These are phyloP conservation scores for Myriosclerotinia scirpicola DNA, from an alignment of 2,329 filamentous ascomycete genomes.

Conservation along the genomic window DNA sequence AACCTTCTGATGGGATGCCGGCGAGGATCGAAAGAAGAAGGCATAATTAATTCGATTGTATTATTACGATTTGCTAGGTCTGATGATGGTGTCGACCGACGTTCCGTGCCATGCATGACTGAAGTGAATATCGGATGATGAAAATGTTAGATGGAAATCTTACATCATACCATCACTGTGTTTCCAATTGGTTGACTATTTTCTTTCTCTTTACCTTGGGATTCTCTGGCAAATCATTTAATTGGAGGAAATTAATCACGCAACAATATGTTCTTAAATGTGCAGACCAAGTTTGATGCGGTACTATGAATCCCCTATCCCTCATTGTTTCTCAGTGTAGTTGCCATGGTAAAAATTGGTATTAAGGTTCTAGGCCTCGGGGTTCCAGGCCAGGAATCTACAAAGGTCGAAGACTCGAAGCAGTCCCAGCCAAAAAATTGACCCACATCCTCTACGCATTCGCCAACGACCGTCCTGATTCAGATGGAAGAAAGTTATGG, in stretches of 20 bases:
- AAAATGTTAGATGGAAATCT: not conserved
- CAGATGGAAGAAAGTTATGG: too few species aligned
- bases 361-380: not conserved
- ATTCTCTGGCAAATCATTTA: not conserved
- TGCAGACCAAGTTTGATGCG: not conserved
- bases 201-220: not conserved
- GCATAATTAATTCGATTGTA: conserved; percentile 11
- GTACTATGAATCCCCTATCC: not conserved
- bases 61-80: conserved; percentile 7
- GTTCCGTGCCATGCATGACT: too few species aligned
- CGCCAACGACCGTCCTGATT: too few species aligned
- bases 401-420: too few species aligned
- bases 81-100: not conserved
- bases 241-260: not conserved
- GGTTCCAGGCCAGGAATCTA: not conserved
- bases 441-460: too few species aligned
- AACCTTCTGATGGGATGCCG: conserved; percentile 32
- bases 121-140: not conserved
- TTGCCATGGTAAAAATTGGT: not conserved
- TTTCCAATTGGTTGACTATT: too few species aligned
- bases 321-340: not conserved
- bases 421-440: too few species aligned
- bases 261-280: not conserved
- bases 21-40: conserved; percentile 19
- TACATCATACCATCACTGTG: not conserved